These are phyloP conservation scores for Sporisorium scitamineum DNA, from an alignment of 1,284 basidiomycete genomes.

Conservation along the genomic window DNA sequence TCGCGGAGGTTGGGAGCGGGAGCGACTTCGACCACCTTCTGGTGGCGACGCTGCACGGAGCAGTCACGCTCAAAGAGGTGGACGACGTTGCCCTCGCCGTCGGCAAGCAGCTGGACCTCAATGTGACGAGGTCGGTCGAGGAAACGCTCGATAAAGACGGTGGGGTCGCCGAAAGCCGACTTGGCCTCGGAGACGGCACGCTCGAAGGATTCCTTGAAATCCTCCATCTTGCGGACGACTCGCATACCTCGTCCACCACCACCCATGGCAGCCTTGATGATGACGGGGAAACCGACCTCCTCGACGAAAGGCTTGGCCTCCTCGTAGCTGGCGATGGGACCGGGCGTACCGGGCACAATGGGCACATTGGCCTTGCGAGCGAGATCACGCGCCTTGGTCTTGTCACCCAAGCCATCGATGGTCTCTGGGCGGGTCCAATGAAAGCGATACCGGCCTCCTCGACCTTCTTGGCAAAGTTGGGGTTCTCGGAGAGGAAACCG, in stretches of 20 bases:
- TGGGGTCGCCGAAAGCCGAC: slow-evolving; percentile 93
- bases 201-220: slow-evolving; percentile 91
- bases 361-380: slow-evolving; percentile 76
- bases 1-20: slow-evolving; percentile 94
- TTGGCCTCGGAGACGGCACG: slow-evolving; percentile 95
- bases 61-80: slow-evolving; percentile 99
- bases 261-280: slow-evolving; percentile 99
- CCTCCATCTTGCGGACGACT: slow-evolving; percentile 79
- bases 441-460: slow-evolving; percentile 97
- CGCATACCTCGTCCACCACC: slow-evolving; percentile 92
- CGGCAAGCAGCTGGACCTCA: slow-evolving; percentile 98
- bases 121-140: slow-evolving; percentile 96
- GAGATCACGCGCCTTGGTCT: slow-evolving; percentile 84
- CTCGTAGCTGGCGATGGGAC: slow-evolving; percentile 84
- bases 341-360: slow-evolving; percentile 96
- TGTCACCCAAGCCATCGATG: slow-evolving; percentile 97
- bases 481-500: slow-evolving; percentile 98
- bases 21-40: slow-evolving; percentile 99
- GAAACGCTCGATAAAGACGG: slow-evolving; percentile 99
- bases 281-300: slow-evolving; percentile 94
- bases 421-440: slow-evolving; percentile 93
- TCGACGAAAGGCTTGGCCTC: slow-evolving; percentile 90
- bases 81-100: slow-evolving; percentile 99
- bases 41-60: slow-evolving; percentile 98
- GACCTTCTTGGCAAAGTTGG: slow-evolving; percentile 92